Evolutionary conservation across 257 asterid genomes (phyloP).

Genomic region (Scutellaria galericulata): DNA sequence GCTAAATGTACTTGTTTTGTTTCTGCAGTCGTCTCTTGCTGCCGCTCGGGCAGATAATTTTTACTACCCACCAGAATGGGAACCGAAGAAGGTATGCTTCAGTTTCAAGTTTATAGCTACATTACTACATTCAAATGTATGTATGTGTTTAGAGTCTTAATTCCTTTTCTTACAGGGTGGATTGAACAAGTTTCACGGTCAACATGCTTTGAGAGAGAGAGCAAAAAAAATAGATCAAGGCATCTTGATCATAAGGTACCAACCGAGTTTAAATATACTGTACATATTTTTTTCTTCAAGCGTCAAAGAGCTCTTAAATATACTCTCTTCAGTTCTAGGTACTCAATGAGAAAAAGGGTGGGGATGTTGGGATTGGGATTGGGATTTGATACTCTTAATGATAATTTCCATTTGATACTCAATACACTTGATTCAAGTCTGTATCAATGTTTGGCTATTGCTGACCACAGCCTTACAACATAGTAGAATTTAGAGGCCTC

Average conservation of each 20-base stretch:
- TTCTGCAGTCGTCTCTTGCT: slow-evolving; percentile 91
- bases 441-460: not conserved
- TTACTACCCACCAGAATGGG: slow-evolving; percentile 99
- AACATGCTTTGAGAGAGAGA: slow-evolving; percentile 94
- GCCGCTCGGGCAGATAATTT: slow-evolving; percentile 99
- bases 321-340: not conserved
- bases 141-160: slow-evolving; percentile 26
- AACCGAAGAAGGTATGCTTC: slow-evolving; percentile 80
- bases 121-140: slow-evolving; percentile 1
- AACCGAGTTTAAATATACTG: not conserved
- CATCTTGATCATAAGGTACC: slow-evolving; percentile 91
- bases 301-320: slow-evolving; percentile 1
- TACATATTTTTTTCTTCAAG: slow-evolving; percentile 1
- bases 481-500: slow-evolving; percentile 4
- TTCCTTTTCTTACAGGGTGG: slow-evolving; percentile 64
- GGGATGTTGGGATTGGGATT: not conserved
- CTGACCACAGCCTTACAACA: not conserved
- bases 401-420: not conserved
- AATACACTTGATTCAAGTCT: not conserved
- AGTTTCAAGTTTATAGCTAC: not conserved
- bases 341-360: not conserved
- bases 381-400: not conserved
- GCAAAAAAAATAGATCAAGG: slow-evolving; percentile 97
- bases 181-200: slow-evolving; percentile 92
- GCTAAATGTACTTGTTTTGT: slow-evolving; percentile 41